Evolutionary conservation across 108 stramenopile species (phyloP).

Genomic region (Cafeteria roenbergensis): DNA sequence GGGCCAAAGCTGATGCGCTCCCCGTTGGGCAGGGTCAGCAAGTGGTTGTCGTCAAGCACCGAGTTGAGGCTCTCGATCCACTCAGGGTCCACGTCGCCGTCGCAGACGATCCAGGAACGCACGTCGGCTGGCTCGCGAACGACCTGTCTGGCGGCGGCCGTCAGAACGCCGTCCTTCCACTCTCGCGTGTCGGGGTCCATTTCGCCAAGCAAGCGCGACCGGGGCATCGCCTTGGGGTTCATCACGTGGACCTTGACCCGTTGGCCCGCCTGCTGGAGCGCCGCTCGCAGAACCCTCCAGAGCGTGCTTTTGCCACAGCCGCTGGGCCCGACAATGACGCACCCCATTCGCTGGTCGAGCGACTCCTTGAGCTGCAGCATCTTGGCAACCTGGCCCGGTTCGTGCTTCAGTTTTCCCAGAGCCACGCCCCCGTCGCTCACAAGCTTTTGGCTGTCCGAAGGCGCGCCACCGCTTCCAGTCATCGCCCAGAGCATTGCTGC

Average conservation of each 20-base stretch:
- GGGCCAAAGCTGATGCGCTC: slow-evolving; percentile 49
- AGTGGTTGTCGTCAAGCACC: slow-evolving; percentile 54
- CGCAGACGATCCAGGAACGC: slow-evolving; percentile 38
- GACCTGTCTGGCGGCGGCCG: slow-evolving; percentile 39
- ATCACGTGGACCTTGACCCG: slow-evolving; percentile 29
- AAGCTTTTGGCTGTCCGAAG: too few relatives aligned
- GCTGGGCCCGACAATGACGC: slow-evolving; percentile 48
- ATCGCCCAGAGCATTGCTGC: slow-evolving; percentile 41
- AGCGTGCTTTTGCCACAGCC: slow-evolving; percentile 53
- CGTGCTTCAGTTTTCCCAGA: slow-evolving; percentile 32
- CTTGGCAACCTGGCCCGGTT: slow-evolving; percentile 43
- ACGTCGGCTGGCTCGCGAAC: slow-evolving; percentile 41
- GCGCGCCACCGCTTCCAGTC: slow-evolving; percentile 17
- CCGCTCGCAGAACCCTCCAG: slow-evolving; percentile 33
- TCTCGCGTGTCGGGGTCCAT: slow-evolving; percentile 59
- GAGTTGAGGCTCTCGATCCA: slow-evolving; percentile 53
- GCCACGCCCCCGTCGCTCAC: too few relatives aligned
- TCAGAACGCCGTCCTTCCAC: slow-evolving; percentile 53
- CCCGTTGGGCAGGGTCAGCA: slow-evolving; percentile 55
- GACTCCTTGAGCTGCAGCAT: slow-evolving; percentile 55
- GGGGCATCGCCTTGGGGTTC: slow-evolving; percentile 57
- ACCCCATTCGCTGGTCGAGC: slow-evolving; percentile 55
- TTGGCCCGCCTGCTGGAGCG: slow-evolving; percentile 33
- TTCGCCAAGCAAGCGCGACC: slow-evolving; percentile 42
- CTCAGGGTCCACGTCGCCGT: slow-evolving; percentile 40